Evolutionary conservation across 2,329 filamentous ascomycete species (phyloP).

Genomic region (Nemania abortiva): DNA sequence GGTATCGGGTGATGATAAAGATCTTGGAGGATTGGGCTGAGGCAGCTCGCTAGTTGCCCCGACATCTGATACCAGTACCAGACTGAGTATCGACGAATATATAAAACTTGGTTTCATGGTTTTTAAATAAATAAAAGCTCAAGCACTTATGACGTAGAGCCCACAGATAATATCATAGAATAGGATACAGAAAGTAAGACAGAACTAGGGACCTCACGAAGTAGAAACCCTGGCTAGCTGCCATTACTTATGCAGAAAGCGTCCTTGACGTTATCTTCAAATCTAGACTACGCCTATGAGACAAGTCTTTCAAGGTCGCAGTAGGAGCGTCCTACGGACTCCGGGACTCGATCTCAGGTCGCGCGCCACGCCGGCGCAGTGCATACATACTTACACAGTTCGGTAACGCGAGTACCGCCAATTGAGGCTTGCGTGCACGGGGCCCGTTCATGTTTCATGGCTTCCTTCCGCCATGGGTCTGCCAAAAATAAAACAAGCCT

Average conservation of each 20-base stretch:
- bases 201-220: too few species aligned
- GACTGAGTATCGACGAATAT: constrained; percentile 19
- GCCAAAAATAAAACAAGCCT: not conserved
- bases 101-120: constrained; percentile 19
- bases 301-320: not conserved
- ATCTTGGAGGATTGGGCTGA: constrained; percentile 2
- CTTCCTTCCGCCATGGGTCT: not conserved
- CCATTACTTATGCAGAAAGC: constrained; percentile 9
- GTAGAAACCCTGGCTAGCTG: not conserved
- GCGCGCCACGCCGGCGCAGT: not conserved
- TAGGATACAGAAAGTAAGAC: too few species aligned
- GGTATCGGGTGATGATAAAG: not conserved
- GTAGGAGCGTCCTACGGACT: constrained; percentile 10
- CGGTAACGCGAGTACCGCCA: constrained; percentile 6
- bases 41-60: not conserved
- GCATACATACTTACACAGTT: not conserved
- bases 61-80: constrained; percentile 14
- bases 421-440: constrained; percentile 8
- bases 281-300: not conserved
- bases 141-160: too few species aligned
- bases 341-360: constrained; percentile 3
- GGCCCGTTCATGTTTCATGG: constrained; percentile 14
- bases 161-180: too few species aligned
- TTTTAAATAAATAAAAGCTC: not conserved
- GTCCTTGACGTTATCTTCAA: not conserved